Conservation (phyloP, 2,329 filamentous ascomycete species). For the Helminthosporium solani region DNA sequence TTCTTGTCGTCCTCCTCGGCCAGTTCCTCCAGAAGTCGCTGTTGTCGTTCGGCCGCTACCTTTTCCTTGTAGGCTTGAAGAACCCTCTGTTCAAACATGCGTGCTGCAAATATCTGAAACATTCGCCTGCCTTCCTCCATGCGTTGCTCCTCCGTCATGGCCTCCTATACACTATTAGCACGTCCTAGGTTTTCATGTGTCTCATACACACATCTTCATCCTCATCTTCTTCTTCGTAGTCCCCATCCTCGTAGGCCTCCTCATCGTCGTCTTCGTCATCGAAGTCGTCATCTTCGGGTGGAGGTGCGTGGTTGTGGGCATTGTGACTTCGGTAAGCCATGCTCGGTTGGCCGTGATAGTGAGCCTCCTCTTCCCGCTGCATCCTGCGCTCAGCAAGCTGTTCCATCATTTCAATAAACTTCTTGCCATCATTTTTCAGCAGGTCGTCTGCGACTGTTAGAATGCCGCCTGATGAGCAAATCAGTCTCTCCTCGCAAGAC, state of each 20-base stretch:
- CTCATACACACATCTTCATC: slow-evolving; percentile 36
- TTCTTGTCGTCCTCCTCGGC: slow-evolving; percentile 79
- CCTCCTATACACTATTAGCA: slow-evolving; percentile 63
- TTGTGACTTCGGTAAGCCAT: slow-evolving; percentile 46
- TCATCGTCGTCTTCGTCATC: slow-evolving; percentile 65
- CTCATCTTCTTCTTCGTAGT: slow-evolving; percentile 44
- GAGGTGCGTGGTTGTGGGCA: slow-evolving; percentile 65
- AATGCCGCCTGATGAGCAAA: slow-evolving; percentile 72
- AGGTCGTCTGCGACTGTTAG: slow-evolving; percentile 98
- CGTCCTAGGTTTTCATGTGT: slow-evolving; percentile 9
- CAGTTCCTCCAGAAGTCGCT: slow-evolving; percentile 86
- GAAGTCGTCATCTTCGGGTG: slow-evolving; percentile 78
- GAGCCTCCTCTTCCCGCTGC: slow-evolving; percentile 90
- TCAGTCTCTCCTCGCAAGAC: slow-evolving; percentile 22
- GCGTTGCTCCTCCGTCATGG: slow-evolving; percentile 95
- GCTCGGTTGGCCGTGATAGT: slow-evolving; percentile 55
- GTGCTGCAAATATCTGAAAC: slow-evolving; percentile 98
- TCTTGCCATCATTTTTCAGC: slow-evolving; percentile 97
- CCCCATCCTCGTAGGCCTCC: slow-evolving; percentile 63
- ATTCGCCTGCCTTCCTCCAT: slow-evolving; percentile 98
- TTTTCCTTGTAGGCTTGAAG: slow-evolving; percentile 97
- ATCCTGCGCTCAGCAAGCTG: slow-evolving; percentile 95
- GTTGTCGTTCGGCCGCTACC: slow-evolving; percentile 87
- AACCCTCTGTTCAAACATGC: slow-evolving; percentile 98
- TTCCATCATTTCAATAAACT: slow-evolving; percentile 99